phyloP scores from a whole-genome alignment of 257 asterid species.

The Solanum chilense region DNA sequence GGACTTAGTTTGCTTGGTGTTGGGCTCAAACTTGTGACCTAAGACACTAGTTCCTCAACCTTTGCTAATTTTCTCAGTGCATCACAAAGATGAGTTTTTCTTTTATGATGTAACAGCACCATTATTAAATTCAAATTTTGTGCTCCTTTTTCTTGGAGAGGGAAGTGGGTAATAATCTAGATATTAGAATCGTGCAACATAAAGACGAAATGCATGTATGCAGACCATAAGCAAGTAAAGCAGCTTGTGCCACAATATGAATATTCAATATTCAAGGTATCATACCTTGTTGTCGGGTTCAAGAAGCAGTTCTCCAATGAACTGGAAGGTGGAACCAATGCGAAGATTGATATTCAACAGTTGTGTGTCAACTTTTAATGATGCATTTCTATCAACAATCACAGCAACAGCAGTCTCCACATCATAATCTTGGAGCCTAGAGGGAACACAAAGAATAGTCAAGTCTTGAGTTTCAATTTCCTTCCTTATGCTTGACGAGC shows the following conservation, averaged over 20 bases:
- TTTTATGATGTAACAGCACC: not conserved
- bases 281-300: constrained; percentile 54
- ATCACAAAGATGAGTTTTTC: not conserved
- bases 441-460: not conserved
- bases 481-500: not conserved
- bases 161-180: not conserved
- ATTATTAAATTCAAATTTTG: not conserved
- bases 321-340: constrained; percentile 61
- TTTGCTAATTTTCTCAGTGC: not conserved
- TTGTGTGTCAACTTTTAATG: constrained; percentile 54
- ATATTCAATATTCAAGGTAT: not conserved
- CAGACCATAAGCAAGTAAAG: not conserved
- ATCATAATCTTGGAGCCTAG: constrained; percentile 63
- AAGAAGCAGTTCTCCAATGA: constrained; percentile 75
- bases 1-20: not conserved
- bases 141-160: not conserved
- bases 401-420: constrained; percentile 60
- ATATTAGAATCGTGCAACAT: not conserved
- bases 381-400: constrained; percentile 56
- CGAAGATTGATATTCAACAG: constrained; percentile 55
- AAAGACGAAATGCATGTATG: not conserved
- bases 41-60: not conserved
- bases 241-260: not conserved
- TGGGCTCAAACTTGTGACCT: not conserved
- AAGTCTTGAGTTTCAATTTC: not conserved